Conservation (phyloP, 495 filamentous ascomycete species). For the Tetracladium marchalianum region DNA sequence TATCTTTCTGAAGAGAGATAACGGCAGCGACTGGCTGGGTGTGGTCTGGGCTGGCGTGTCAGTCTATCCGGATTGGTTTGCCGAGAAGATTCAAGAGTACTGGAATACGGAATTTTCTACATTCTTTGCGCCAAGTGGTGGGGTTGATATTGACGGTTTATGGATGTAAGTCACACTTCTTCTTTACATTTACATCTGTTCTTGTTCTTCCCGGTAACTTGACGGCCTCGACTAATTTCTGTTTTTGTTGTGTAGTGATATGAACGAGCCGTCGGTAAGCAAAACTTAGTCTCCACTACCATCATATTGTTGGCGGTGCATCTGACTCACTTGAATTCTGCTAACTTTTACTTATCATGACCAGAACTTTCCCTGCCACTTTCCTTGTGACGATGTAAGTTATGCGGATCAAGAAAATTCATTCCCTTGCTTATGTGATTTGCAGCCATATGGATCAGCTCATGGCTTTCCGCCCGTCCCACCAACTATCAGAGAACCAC, state of each 20-base stretch:
- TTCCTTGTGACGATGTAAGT: constrained; percentile 58
- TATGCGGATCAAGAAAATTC: background rate
- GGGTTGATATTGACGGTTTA: constrained; percentile 74
- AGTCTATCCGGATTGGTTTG: constrained; percentile 81
- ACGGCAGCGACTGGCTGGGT: constrained; percentile 62
- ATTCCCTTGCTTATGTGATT: background rate
- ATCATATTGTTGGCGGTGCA: constrained; percentile 4
- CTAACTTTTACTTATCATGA: constrained; percentile 20
- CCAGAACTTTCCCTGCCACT: constrained; percentile 48
- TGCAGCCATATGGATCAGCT: constrained; percentile 30
- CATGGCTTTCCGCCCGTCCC: constrained; percentile 55
- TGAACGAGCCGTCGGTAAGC: constrained; percentile 54
- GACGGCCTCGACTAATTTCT: too few species aligned
- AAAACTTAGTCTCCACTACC: too few species aligned
- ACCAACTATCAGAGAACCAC: constrained; percentile 51
- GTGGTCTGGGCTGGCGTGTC: constrained; percentile 82
- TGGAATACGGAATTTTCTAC: constrained; percentile 63
- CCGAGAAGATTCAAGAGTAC: constrained; percentile 51
- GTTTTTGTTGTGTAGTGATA: constrained; percentile 32
- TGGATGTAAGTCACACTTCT: constrained; percentile 46
- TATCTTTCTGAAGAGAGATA: constrained; percentile 53
- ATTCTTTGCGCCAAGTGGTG: constrained; percentile 57
- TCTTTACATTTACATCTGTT: too few species aligned
- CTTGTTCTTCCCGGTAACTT: too few species aligned
- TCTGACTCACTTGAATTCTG: constrained; percentile 5